phyloP scores from a whole-genome alignment of 2,329 filamentous ascomycete genomes.

The Aureobasidium sp. region DNA sequence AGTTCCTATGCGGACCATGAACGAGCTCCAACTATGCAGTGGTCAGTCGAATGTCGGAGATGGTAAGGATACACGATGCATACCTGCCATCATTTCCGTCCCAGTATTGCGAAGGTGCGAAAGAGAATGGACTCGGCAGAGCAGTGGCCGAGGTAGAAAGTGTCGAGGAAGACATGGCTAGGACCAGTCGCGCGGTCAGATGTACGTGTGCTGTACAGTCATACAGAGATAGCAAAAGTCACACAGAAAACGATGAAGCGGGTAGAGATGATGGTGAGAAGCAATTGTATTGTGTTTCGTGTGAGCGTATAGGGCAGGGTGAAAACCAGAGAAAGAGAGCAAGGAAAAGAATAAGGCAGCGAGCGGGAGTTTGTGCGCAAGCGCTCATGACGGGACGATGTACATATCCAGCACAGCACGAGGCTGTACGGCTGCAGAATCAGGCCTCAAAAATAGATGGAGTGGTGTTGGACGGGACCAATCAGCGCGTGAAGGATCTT shows the following conservation, averaged over 20 bases:
- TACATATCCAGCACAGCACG: neutral
- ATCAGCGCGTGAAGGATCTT: slow-evolving; percentile 9
- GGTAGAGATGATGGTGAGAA: neutral
- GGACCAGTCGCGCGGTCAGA: neutral
- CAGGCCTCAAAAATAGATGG: slow-evolving; percentile 4
- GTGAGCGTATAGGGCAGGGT: neutral
- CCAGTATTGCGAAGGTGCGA: slow-evolving; percentile 18
- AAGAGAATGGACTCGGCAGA: slow-evolving; percentile 2
- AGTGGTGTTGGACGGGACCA: neutral
- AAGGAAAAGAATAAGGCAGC: neutral
- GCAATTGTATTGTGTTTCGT: neutral
- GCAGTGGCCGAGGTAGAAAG: neutral
- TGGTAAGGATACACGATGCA: neutral
- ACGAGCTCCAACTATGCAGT: slow-evolving; percentile 18
- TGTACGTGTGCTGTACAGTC: neutral
- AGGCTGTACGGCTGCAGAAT: neutral
- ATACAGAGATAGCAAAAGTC: neutral
- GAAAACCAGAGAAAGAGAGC: neutral
- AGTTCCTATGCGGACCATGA: slow-evolving; percentile 18
- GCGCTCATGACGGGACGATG: neutral
- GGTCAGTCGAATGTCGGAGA: slow-evolving; percentile 3
- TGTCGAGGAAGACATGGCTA: neutral
- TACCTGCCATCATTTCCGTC: slow-evolving; percentile 21
- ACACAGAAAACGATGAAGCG: neutral
- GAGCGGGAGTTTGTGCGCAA: neutral